Percentiles rank a stretch among this genome's conserved stretches.
phyloP scores from a whole-genome alignment of 495 filamentous ascomycete genomes.

The Neurospora terricola region DNA sequence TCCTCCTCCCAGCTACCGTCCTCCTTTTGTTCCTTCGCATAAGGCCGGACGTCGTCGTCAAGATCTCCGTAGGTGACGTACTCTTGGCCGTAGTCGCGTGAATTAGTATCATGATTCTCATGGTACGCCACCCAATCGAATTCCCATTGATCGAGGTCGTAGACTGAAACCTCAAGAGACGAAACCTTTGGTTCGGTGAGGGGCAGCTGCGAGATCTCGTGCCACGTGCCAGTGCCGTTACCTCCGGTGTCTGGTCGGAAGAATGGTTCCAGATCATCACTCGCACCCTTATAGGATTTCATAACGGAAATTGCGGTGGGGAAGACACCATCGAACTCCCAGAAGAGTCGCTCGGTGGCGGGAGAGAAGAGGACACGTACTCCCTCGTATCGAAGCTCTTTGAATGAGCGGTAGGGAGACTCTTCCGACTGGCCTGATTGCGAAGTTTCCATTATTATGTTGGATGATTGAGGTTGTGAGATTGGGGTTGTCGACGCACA shows the following conservation, averaged over 20 bases:
- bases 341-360: slow-evolving; percentile 10
- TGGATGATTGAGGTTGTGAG: too few species aligned
- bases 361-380: not conserved
- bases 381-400: too few species aligned
- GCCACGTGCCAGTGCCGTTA: not conserved
- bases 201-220: slow-evolving; percentile 10
- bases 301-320: slow-evolving; percentile 14
- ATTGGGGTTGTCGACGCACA: too few species aligned
- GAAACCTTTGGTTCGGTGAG: slow-evolving; percentile 16
- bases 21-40: not conserved
- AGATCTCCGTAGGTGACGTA: slow-evolving; percentile 11
- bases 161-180: slow-evolving; percentile 8
- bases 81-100: not conserved
- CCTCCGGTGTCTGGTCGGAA: not conserved
- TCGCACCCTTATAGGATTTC: not conserved
- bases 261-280: slow-evolving; percentile 9
- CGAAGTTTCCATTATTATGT: too few species aligned
- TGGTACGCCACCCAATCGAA: slow-evolving; percentile 8
- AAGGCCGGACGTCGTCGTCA: slow-evolving; percentile 6
- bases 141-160: slow-evolving; percentile 10
- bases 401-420: too few species aligned
- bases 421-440: too few species aligned
- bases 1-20: slow-evolving; percentile 10
- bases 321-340: slow-evolving; percentile 13
- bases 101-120: not conserved